Evolutionary conservation across 768 basidiomycete genomes (phyloP).

Genomic region (Hebeloma cylindrosporum): DNA sequence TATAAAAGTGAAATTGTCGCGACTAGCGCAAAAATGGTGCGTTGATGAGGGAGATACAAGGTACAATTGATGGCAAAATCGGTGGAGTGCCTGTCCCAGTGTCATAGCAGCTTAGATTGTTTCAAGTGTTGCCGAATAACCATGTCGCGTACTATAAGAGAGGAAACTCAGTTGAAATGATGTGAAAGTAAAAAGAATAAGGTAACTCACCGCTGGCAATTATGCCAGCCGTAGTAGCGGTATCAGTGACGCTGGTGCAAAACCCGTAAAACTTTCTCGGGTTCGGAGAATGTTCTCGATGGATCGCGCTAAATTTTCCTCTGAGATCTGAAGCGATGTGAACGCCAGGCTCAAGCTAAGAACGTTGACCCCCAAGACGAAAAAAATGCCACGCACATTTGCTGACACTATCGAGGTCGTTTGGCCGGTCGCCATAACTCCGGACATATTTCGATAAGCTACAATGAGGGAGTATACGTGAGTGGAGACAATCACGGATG

Average conservation of each 20-base stretch:
- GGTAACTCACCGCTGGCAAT: constrained; percentile 65
- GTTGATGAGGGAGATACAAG: no score
- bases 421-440: constrained; percentile 69
- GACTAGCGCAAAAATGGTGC: no score
- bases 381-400: constrained; percentile 66
- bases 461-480: no score
- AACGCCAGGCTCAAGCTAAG: not conserved
- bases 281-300: constrained; percentile 70
- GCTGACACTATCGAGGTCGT: constrained; percentile 67
- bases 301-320: constrained; percentile 73
- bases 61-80: no score
- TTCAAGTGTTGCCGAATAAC: constrained; percentile 77
- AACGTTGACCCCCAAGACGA: not conserved
- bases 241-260: constrained; percentile 76
- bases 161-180: constrained; percentile 18
- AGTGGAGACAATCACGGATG: no score
- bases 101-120: constrained; percentile 66
- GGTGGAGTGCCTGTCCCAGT: not conserved
- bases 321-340: constrained; percentile 49
- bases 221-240: constrained; percentile 70
- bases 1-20: no score
- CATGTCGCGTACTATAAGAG: constrained; percentile 70
- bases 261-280: constrained; percentile 79
- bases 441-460: constrained; percentile 68
- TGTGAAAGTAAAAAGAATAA: constrained; percentile 19